Evolutionary conservation across 805 yeast genomes (phyloP).

Genomic region (Nakazawaea anatomiae): DNA sequence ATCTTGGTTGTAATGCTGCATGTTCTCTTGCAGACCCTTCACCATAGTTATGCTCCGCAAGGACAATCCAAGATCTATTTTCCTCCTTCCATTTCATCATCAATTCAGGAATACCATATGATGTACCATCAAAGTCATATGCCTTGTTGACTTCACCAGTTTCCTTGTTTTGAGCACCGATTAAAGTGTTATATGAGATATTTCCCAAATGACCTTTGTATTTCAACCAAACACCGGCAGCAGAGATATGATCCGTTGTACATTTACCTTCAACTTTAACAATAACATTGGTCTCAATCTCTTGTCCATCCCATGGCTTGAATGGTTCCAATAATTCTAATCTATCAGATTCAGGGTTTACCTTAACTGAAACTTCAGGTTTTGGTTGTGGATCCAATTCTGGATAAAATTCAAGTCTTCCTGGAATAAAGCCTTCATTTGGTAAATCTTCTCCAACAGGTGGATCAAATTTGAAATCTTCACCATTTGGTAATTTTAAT

Average conservation of each 20-base stretch:
- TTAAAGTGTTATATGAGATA: constrained; percentile 89
- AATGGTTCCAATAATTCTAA: constrained; percentile 89
- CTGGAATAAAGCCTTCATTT: constrained; percentile 81
- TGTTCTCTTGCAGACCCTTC: constrained; percentile 99
- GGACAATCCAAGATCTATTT: constrained; percentile 82
- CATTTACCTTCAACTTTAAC: constrained; percentile 96
- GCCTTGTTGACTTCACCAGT: constrained; percentile 93
- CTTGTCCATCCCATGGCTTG: constrained; percentile 80
- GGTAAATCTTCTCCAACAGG: constrained; percentile 93
- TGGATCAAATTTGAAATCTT: constrained; percentile 81
- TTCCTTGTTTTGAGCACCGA: constrained; percentile 96
- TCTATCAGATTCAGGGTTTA: constrained; percentile 86
- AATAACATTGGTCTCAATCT: constrained; percentile 67
- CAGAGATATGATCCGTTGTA: constrained; percentile 97
- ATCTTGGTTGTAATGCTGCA: constrained; percentile 94
- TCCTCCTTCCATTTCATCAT: constrained; percentile 95
- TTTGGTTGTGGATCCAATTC: constrained; percentile 49
- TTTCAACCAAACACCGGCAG: constrained; percentile 98
- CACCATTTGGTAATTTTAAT: constrained; percentile 82
- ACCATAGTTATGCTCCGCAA: constrained; percentile 97
- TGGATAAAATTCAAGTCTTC: constrained; percentile 56
- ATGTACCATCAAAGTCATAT: constrained; percentile 76
- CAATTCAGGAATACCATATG: constrained; percentile 83
- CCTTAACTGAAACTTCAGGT: constrained; percentile 43
- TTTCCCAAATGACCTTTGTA: constrained; percentile 97